Evolutionary conservation across 2,329 filamentous ascomycete genomes (phyloP).

Genomic region (Exophiala calicioides): DNA sequence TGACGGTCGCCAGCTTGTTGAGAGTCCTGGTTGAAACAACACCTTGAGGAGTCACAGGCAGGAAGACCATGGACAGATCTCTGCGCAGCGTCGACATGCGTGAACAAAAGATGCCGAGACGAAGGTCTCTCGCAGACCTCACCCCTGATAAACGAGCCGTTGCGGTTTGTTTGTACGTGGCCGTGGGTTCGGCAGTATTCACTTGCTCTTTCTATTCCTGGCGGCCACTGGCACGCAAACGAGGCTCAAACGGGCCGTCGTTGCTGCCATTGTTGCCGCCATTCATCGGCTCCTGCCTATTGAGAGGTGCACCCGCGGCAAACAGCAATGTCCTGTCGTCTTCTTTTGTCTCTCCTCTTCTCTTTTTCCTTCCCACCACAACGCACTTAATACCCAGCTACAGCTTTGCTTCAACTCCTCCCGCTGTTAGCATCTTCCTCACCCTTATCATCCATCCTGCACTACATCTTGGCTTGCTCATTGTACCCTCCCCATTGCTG

Average conservation of each 20-base stretch:
- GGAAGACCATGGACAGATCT: too few relatives aligned
- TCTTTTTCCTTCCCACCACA: conserved; percentile 21
- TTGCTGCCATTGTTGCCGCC: conserved; percentile 12
- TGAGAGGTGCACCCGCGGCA: neutral
- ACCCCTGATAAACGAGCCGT: too few relatives aligned
- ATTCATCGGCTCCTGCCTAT: conserved; percentile 18
- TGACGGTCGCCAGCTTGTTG: too few relatives aligned
- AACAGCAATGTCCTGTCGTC: conserved; percentile 10
- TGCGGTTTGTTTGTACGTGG: too few relatives aligned
- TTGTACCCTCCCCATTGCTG: conserved; percentile 30
- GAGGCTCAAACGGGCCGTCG: too few relatives aligned
- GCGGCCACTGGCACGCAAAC: too few relatives aligned
- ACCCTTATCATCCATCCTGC: conserved; percentile 31
- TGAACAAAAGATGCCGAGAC: neutral
- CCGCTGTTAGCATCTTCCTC: conserved; percentile 30
- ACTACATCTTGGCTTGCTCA: conserved; percentile 33
- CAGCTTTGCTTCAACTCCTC: conserved; percentile 29
- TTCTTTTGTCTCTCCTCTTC: conserved; percentile 17
- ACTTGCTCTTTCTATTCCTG: conserved; percentile 7
- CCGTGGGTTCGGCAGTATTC: conserved; percentile 3
- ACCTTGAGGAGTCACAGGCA: too few relatives aligned
- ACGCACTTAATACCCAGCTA: conserved; percentile 25
- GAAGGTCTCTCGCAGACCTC: too few relatives aligned
- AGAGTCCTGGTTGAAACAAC: too few relatives aligned
- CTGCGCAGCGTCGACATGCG: too few relatives aligned